Evolutionary conservation across 2,329 filamentous ascomycete genomes (phyloP).

Genomic region (Penicillium sp.): DNA sequence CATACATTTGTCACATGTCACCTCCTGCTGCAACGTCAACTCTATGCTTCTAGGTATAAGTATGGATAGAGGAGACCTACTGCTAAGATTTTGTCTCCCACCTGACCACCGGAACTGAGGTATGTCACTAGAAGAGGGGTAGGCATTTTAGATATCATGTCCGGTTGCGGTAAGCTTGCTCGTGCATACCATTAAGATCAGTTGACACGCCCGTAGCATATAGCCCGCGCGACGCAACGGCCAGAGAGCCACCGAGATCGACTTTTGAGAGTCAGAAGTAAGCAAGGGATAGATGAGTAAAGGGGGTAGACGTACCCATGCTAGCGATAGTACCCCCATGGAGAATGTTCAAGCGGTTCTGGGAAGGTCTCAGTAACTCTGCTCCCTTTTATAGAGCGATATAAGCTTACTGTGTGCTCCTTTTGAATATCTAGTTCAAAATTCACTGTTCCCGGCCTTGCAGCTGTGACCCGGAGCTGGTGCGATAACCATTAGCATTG

Average conservation of each 20-base stretch:
- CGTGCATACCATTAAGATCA: conserved; percentile 61
- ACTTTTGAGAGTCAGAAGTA: conserved; percentile 44
- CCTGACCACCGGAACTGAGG: conserved; percentile 65
- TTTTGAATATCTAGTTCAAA: conserved; percentile 70
- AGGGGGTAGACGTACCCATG: conserved; percentile 48
- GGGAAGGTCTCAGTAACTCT: conserved; percentile 12
- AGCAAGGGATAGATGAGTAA: background rate
- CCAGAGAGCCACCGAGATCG: conserved; percentile 69
- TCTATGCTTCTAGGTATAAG: background rate
- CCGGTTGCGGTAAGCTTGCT: background rate
- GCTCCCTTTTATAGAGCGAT: background rate
- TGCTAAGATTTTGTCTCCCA: conserved; percentile 64
- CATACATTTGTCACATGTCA: conserved; percentile 68
- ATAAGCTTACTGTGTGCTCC: conserved; percentile 62
- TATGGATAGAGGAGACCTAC: conserved; percentile 37
- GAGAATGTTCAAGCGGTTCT: conserved; percentile 69
- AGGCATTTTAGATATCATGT: background rate
- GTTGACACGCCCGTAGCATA: conserved; percentile 71
- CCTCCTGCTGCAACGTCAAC: conserved; percentile 51
- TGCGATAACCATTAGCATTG: conserved; percentile 13
- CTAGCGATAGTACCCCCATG: conserved; percentile 71
- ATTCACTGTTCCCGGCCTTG: conserved; percentile 64
- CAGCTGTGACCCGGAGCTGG: conserved; percentile 65
- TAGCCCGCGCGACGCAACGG: conserved; percentile 67
- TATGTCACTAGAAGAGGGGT: conserved; percentile 59